Conservation (phyloP, 805 yeast genomes). For the Starmerella bombi region DNA sequence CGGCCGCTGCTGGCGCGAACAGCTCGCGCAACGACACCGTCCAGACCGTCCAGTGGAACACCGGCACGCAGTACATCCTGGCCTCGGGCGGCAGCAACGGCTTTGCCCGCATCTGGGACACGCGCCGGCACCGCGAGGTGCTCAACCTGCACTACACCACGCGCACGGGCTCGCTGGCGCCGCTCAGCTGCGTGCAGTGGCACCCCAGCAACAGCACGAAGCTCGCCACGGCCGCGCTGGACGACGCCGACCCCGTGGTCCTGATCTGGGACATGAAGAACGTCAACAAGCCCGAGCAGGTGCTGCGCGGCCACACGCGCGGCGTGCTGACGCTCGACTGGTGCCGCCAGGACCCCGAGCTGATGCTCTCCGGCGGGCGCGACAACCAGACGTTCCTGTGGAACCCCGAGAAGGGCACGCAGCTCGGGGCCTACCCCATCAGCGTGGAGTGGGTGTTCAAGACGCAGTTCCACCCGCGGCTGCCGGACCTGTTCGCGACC, state of each 20-base stretch:
- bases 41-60: slow-evolving; percentile 79
- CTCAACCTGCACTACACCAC: slow-evolving; percentile 63
- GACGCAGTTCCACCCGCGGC: slow-evolving; percentile 70
- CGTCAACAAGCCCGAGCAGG: slow-evolving; percentile 73
- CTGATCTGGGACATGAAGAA: slow-evolving; percentile 91
- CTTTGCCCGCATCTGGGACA: slow-evolving; percentile 86
- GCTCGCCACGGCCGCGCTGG: slow-evolving; percentile 75
- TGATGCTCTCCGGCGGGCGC: slow-evolving; percentile 80
- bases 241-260: slow-evolving; percentile 58
- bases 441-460: slow-evolving; percentile 90
- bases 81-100: slow-evolving; percentile 83
- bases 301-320: slow-evolving; percentile 66
- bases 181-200: slow-evolving; percentile 79
- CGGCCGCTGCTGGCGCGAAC: too few relatives aligned
- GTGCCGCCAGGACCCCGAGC: slow-evolving; percentile 69
- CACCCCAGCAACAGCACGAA: slow-evolving; percentile 82
- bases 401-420: slow-evolving; percentile 69
- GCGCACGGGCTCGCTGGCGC: slow-evolving; percentile 38
- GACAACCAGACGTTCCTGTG: slow-evolving; percentile 80
- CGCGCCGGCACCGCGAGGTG: slow-evolving; percentile 76
- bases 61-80: slow-evolving; percentile 65
- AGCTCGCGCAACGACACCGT: slow-evolving; percentile 60
- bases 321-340: slow-evolving; percentile 88
- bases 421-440: slow-evolving; percentile 78
- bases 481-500: slow-evolving; percentile 65